These are phyloP conservation scores for Amphichorda felina DNA, from an alignment of 2,329 filamentous ascomycete species.

Conservation along the genomic window DNA sequence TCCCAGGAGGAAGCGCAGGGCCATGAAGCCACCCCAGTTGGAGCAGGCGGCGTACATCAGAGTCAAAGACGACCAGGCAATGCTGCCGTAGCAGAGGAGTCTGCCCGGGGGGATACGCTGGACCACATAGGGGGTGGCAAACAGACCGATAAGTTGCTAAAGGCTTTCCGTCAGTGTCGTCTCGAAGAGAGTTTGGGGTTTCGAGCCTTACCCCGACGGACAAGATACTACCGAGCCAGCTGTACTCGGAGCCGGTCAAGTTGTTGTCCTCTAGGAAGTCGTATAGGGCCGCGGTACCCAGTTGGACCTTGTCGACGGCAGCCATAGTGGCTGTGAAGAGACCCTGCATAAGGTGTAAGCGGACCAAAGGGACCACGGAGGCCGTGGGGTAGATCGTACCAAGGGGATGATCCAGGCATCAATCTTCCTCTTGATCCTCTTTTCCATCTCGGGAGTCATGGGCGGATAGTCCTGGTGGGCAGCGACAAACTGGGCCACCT, in stretches of 20 bases:
- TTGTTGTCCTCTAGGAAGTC: conserved; percentile 9
- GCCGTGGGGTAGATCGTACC: not conserved
- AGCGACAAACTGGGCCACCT: conserved; percentile 6
- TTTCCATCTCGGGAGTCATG: conserved; percentile 8
- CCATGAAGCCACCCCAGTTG: conserved; percentile 7
- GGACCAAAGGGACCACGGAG: not conserved
- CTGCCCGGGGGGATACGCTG: conserved; percentile 7
- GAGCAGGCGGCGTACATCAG: conserved; percentile 7
- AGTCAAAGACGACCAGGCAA: conserved; percentile 6
- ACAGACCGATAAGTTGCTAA: conserved; percentile 1
- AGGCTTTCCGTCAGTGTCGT: too few relatives aligned
- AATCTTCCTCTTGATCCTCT: conserved; percentile 8
- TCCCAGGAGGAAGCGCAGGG: conserved; percentile 8
- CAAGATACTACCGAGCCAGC: conserved; percentile 9
- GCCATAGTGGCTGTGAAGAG: too few relatives aligned
- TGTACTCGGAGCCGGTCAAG: conserved; percentile 8
- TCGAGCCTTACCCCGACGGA: conserved; percentile 7
- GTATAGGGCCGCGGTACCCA: conserved; percentile 13
- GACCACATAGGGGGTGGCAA: conserved; percentile 5
- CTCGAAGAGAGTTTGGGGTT: not conserved
- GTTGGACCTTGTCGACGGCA: conserved; percentile 16
- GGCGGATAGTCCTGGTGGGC: conserved; percentile 5
- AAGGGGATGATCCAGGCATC: conserved; percentile 9
- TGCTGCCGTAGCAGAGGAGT: conserved; percentile 6
- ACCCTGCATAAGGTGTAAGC: not conserved